phyloP scores from a whole-genome alignment of 345 rosid genomes.

The Camelina sativa region DNA sequence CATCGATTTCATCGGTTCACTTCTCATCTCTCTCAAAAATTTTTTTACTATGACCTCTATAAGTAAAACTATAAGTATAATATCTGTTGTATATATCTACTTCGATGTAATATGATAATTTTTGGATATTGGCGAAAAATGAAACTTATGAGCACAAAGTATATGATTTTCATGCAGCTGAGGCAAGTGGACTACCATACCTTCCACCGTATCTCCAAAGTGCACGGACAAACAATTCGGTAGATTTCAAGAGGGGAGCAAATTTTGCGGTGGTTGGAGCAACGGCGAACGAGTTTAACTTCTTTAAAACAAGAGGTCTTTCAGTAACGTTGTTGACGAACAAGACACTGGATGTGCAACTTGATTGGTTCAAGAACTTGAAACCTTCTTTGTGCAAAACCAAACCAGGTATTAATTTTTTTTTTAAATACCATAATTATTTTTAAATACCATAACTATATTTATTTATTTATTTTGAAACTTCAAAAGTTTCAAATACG shows the following conservation, averaged over 20 bases:
- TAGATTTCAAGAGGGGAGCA: slow-evolving; percentile 40
- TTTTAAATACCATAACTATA: background rate
- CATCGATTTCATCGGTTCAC: slow-evolving; percentile 61
- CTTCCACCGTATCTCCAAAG: slow-evolving; percentile 55
- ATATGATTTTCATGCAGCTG: slow-evolving; percentile 49
- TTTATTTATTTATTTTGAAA: background rate
- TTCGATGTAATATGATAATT: background rate
- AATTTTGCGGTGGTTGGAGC: slow-evolving; percentile 83
- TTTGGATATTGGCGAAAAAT: background rate
- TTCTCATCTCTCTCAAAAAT: background rate
- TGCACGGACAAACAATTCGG: background rate
- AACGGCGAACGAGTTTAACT: slow-evolving; percentile 55
- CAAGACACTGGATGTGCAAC: slow-evolving; percentile 55
- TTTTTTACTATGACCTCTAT: background rate
- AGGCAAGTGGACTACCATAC: slow-evolving; percentile 58
- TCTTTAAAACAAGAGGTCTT: slow-evolving; percentile 46
- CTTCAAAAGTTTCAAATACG: background rate
- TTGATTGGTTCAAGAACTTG: slow-evolving; percentile 66
- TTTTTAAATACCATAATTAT: background rate
- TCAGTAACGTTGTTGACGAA: slow-evolving; percentile 52
- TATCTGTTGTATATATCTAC: background rate
- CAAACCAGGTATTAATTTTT: slow-evolving; percentile 46
- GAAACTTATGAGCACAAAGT: background rate
- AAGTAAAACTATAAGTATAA: background rate
- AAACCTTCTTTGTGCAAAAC: slow-evolving; percentile 58